Evolutionary conservation across 1,139 yeast species (phyloP).

Genomic region (Yamadazyma aaseri): DNA sequence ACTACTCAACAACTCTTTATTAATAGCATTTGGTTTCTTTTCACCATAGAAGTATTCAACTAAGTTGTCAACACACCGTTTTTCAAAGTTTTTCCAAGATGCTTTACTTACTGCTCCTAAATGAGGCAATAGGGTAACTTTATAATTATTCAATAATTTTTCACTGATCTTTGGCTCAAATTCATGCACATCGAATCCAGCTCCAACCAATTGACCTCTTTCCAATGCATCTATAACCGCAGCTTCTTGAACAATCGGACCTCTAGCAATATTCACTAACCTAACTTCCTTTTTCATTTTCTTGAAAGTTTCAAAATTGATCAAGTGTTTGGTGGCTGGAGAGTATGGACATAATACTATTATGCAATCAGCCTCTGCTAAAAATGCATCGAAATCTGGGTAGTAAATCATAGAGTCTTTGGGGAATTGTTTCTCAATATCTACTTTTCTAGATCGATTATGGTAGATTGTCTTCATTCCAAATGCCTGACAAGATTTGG

Average conservation of each 20-base stretch:
- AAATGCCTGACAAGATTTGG: constrained; percentile 27
- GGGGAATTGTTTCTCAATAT: constrained; percentile 19
- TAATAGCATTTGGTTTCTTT: constrained; percentile 24
- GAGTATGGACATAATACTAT: constrained; percentile 35
- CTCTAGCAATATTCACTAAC: constrained; percentile 38
- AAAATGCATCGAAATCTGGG: constrained; percentile 25
- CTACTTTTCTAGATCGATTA: constrained; percentile 23
- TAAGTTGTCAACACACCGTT: constrained; percentile 29
- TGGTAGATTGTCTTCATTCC: constrained; percentile 36
- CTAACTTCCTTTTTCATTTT: constrained; percentile 32
- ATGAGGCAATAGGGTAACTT: constrained; percentile 33
- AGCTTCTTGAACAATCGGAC: constrained; percentile 35
- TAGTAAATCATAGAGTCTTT: constrained; percentile 21
- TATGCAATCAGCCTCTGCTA: constrained; percentile 29
- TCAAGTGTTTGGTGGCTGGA: constrained; percentile 25
- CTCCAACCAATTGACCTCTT: constrained; percentile 36
- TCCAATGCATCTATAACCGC: constrained; percentile 36
- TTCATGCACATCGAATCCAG: constrained; percentile 42
- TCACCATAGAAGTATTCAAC: constrained; percentile 28
- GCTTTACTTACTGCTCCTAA: constrained; percentile 30
- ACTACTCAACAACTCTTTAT: constrained; percentile 11
- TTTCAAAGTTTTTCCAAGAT: constrained; percentile 33
- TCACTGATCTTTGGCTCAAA: constrained; percentile 34
- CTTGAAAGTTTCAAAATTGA: constrained; percentile 27
- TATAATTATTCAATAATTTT: constrained; percentile 26